Conservation (phyloP, 495 filamentous ascomycete genomes). For the Friedmanniomyces simplex region DNA sequence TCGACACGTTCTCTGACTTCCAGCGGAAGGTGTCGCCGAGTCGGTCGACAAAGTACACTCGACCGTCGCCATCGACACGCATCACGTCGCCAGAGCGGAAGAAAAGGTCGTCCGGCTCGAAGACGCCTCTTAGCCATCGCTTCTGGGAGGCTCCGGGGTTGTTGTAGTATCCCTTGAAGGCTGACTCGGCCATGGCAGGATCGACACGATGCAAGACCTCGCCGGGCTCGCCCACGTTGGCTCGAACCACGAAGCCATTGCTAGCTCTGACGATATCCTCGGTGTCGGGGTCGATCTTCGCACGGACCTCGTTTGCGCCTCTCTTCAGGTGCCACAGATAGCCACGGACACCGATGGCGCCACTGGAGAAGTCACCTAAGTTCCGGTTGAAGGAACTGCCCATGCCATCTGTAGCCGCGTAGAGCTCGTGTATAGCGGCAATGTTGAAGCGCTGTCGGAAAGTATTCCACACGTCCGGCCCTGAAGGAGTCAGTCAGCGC, state of each 20-base stretch:
- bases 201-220: conserved; percentile 74
- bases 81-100: conserved; percentile 69
- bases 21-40: conserved; percentile 74
- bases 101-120: conserved; percentile 60
- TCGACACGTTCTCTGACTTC: conserved; percentile 78
- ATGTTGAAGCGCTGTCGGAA: conserved; percentile 86
- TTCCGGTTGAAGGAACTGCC: conserved; percentile 72
- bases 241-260: conserved; percentile 59
- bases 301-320: conserved; percentile 22
- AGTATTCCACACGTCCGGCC: conserved; percentile 78
- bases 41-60: conserved; percentile 67
- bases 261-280: conserved; percentile 32
- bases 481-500: neutral
- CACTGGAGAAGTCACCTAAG: conserved; percentile 62
- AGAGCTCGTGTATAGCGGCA: conserved; percentile 75
- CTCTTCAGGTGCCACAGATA: conserved; percentile 24
- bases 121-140: conserved; percentile 60
- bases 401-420: conserved; percentile 75
- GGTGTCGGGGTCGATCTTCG: conserved; percentile 28
- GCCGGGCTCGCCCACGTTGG: conserved; percentile 55
- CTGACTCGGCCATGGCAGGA: conserved; percentile 45
- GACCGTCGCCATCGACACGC: conserved; percentile 51
- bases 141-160: conserved; percentile 56
- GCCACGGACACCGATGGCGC: conserved; percentile 57
- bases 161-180: conserved; percentile 59